These are phyloP conservation scores for Hagleromyces aurorensis DNA, from an alignment of 805 yeast genomes.

Conservation along the genomic window DNA sequence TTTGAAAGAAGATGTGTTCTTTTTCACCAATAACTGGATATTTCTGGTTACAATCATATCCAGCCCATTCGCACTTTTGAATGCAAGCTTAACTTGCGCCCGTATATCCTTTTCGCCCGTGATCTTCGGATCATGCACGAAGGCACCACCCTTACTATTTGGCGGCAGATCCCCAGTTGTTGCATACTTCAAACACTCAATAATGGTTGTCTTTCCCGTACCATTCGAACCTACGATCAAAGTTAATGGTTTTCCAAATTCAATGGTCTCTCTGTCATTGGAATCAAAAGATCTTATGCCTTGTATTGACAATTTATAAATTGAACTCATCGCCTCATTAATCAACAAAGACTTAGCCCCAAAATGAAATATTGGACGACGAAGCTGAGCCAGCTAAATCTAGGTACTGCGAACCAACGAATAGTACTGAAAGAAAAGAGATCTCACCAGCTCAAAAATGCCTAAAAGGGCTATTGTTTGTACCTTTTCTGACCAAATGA, in stretches of 20 bases:
- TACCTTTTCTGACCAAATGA: too few species aligned
- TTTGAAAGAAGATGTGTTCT: conserved; percentile 65
- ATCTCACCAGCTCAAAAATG: too few species aligned
- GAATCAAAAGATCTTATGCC: conserved; percentile 91
- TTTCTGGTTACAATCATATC: conserved; percentile 83
- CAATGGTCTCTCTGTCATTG: conserved; percentile 75
- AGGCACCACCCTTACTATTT: conserved; percentile 91
- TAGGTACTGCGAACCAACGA: too few species aligned
- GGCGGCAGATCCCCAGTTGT: conserved; percentile 97
- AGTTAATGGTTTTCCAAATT: conserved; percentile 85
- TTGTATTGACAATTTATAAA: conserved; percentile 58
- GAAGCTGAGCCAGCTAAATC: too few species aligned
- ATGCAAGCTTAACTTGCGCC: conserved; percentile 88
- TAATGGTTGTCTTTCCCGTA: conserved; percentile 92
- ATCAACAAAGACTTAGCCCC: too few species aligned
- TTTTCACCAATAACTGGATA: conserved; percentile 63
- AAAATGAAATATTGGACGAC: too few species aligned
- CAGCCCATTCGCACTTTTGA: conserved; percentile 60
- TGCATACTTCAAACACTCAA: conserved; percentile 87
- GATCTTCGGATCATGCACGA: conserved; percentile 84
- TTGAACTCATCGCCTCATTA: conserved; percentile 43
- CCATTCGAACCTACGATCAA: conserved; percentile 94
- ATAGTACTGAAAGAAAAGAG: too few species aligned
- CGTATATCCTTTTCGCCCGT: conserved; percentile 67
- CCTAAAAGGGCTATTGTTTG: too few species aligned